Conservation (phyloP, 192 early-diverging fungal species). For the Backusella macrospora region DNA sequence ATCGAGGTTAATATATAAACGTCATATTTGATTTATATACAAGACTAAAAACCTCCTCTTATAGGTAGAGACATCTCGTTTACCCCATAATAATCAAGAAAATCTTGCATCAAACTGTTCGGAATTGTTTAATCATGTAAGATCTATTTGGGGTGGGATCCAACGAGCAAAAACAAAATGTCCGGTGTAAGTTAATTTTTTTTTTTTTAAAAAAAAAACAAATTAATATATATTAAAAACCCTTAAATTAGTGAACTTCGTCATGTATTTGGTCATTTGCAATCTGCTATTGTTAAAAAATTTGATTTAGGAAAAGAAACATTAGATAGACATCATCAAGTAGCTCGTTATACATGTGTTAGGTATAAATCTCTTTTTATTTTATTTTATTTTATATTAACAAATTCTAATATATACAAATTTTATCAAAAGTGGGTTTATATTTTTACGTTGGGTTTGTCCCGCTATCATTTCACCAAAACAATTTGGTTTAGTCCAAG, state of each 20-base stretch:
- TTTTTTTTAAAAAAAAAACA: not conserved
- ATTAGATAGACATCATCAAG: constrained; percentile 16
- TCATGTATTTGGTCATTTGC: constrained; percentile 48
- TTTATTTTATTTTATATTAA: too few species aligned
- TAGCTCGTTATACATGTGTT: constrained; percentile 48
- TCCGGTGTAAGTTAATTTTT: constrained; percentile 21
- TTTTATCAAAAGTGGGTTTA: constrained; percentile 70
- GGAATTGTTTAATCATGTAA: constrained; percentile 46
- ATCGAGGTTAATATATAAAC: constrained; percentile 56
- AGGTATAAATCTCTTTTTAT: constrained; percentile 27
- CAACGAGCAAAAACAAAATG: constrained; percentile 42
- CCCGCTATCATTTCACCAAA: constrained; percentile 75
- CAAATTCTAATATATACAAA: too few species aligned
- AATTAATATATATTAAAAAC: too few species aligned
- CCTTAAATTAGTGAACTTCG: constrained; percentile 46
- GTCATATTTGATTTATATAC: not conserved
- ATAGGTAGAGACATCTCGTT: constrained; percentile 38
- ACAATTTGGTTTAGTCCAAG: constrained; percentile 68
- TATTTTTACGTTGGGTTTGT: constrained; percentile 72
- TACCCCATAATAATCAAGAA: constrained; percentile 30
- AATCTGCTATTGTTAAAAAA: constrained; percentile 43
- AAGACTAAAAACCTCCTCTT: too few species aligned
- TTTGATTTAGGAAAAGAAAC: constrained; percentile 35
- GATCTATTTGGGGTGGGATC: constrained; percentile 50
- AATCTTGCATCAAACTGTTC: constrained; percentile 50